Percentiles rank a stretch among this genome's conserved stretches.
Conservation (phyloP, 108 stramenopile genomes). For the Skeletonema costatum region DNA sequence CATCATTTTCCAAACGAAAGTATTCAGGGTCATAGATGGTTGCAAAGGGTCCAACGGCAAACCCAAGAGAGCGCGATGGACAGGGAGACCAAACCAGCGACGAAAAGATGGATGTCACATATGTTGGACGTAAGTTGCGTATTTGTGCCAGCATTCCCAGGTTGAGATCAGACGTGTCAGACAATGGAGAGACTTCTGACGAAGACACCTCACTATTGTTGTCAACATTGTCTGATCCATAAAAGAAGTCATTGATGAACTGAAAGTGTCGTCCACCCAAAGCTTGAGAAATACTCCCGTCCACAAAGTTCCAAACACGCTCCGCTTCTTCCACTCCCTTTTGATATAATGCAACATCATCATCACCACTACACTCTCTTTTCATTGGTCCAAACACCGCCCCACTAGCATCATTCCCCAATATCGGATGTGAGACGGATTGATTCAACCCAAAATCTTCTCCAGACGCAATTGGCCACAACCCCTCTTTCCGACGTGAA, state of each 20-base stretch:
- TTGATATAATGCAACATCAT: slow-evolving; percentile 1
- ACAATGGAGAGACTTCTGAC: slow-evolving; percentile 3
- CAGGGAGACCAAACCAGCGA: slow-evolving; percentile 77
- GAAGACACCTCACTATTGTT: background rate
- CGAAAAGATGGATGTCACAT: slow-evolving; percentile 69
- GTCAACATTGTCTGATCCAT: background rate
- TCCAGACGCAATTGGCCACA: slow-evolving; percentile 68
- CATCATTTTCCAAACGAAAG: slow-evolving; percentile 49
- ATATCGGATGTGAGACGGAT: slow-evolving; percentile 60
- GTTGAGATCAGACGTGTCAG: slow-evolving; percentile 7
- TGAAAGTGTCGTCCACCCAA: slow-evolving; percentile 33
- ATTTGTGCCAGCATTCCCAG: slow-evolving; percentile 51
- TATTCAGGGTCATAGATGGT: slow-evolving; percentile 85
- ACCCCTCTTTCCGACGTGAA: slow-evolving; percentile 55
- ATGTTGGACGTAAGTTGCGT: slow-evolving; percentile 59
- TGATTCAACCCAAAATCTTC: slow-evolving; percentile 71
- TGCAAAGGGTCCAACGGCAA: slow-evolving; percentile 84
- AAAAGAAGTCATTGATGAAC: slow-evolving; percentile 51
- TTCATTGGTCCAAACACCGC: slow-evolving; percentile 12
- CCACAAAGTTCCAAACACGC: slow-evolving; percentile 51
- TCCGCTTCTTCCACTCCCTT: slow-evolving; percentile 28
- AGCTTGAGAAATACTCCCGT: slow-evolving; percentile 13
- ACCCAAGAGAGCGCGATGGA: slow-evolving; percentile 79
- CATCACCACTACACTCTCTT: background rate
- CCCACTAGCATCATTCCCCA: slow-evolving; percentile 15